Evolutionary conservation across 495 filamentous ascomycete species (phyloP), one percentile per base, ranked within the genome.

Genomic region (Trichoderma orchidacearum): DNA sequence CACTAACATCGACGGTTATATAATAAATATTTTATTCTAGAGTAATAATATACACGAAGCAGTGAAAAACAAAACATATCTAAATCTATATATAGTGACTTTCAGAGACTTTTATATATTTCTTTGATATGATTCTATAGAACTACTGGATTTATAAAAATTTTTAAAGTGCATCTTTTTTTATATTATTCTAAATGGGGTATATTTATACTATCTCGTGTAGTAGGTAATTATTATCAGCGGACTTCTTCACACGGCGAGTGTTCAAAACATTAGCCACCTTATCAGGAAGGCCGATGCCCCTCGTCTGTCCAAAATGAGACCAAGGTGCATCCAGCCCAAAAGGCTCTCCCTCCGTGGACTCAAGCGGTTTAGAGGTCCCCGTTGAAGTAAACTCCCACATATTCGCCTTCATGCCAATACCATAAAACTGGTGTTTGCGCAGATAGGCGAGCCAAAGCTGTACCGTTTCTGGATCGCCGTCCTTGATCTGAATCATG

Each of bases 361-460:
- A n/a, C n/a, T 35, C 31, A 3, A 55, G 23, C 5, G 32, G 17
- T 21, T 36, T 55, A 74, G 23, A 27, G 25, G 17, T 34, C 23
- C 88, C 85, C 30, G 95, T 65, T 57, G 78, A 80, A 62, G 86
- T 82, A 73, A 86, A 86, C 64, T 92, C 86, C 85, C 86, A 98
- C 50, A 97, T 78, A 65, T 98, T 96, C 25, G 94, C 92, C 77
- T 98, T 98, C 91, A 98, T 95, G 64, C 93, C 93, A 27, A 97
- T 84, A 8, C 94, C 93, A 66, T 94, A 87, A 66, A 92, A 96
- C 13, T 86, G 83, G 65, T 95, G 84, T 71, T 93, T 95, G 67
- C 83, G 81, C 60, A 98, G 67, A 60, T 93, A 97, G 12, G 88
- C 91, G 45, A 98, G 70, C 93, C 93, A 98, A 25, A 86, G 64